These are phyloP conservation scores for Thelonectria rubi DNA, from an alignment of 2,329 filamentous ascomycete genomes.

Conservation along the genomic window DNA sequence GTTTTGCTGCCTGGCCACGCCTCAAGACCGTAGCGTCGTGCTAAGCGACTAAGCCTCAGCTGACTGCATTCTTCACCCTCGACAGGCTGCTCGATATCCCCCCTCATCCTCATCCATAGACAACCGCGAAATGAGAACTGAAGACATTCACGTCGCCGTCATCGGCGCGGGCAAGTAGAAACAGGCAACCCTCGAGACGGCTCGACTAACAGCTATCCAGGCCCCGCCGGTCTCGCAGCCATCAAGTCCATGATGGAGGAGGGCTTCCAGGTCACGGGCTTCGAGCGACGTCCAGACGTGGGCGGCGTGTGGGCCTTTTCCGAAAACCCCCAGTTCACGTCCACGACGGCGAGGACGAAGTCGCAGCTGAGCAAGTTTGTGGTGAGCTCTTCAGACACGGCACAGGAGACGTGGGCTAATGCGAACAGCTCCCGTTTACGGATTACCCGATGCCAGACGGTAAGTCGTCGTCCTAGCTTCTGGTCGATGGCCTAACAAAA, in stretches of 20 bases:
- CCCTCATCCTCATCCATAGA: background rate
- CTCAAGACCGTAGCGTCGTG: too few relatives aligned
- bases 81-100: too few relatives aligned
- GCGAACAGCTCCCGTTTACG: conserved; percentile 29
- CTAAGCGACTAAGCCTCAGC: background rate
- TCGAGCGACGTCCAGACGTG: conserved; percentile 35
- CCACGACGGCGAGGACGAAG: conserved; percentile 30
- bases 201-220: conserved; percentile 18
- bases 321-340: conserved; percentile 35
- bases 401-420: background rate
- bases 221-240: conserved; percentile 35
- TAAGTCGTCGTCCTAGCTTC: background rate
- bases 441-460: conserved; percentile 40
- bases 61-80: background rate
- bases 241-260: conserved; percentile 39
- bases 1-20: too few relatives aligned
- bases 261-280: conserved; percentile 37
- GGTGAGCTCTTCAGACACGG: conserved; percentile 17
- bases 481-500: background rate
- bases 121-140: conserved; percentile 16
- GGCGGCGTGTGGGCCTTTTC: conserved; percentile 39
- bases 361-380: conserved; percentile 41
- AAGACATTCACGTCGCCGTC: conserved; percentile 31
- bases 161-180: conserved; percentile 32
- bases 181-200: background rate